These are phyloP conservation scores for Colletotrichum tanaceti DNA, from an alignment of 2,329 filamentous ascomycete species.

Conservation along the genomic window DNA sequence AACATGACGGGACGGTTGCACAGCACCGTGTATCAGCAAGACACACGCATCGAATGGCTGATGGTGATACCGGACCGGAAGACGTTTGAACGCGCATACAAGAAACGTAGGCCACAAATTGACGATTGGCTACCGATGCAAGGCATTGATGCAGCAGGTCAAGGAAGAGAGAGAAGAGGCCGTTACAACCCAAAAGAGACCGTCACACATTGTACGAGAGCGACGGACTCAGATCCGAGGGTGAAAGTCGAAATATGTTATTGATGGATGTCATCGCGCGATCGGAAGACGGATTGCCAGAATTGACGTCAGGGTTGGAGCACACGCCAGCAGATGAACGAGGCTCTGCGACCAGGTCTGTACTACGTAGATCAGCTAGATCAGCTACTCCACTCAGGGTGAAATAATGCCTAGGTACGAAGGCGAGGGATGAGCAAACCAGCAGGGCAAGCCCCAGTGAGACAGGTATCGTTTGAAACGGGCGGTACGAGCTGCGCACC, in stretches of 20 bases:
- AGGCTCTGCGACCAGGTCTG: background rate
- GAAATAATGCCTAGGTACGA: background rate
- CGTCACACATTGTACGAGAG: background rate
- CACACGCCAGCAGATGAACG: background rate
- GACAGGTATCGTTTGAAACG: slow-evolving; percentile 28
- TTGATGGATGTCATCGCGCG: background rate
- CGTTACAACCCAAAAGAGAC: background rate
- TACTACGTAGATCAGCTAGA: too few species aligned
- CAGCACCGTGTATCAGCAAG: background rate
- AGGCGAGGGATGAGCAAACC: background rate
- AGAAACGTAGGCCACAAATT: background rate
- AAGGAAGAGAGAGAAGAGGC: background rate
- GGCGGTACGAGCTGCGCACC: slow-evolving; percentile 16
- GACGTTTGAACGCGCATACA: slow-evolving; percentile 12
- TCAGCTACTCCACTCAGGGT: background rate
- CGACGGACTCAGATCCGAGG: background rate
- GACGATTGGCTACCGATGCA: slow-evolving; percentile 4
- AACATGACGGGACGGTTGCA: background rate
- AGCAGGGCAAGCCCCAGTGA: background rate
- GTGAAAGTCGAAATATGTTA: too few species aligned
- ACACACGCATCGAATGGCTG: background rate
- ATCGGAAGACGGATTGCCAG: background rate
- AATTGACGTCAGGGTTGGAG: background rate
- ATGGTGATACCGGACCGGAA: slow-evolving; percentile 10
- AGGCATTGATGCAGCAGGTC: background rate